Percentiles rank a stretch among this genome's conserved stretches.
phyloP scores from a whole-genome alignment of 78 protist species.

The Tieghemostelium lacteum region DNA sequence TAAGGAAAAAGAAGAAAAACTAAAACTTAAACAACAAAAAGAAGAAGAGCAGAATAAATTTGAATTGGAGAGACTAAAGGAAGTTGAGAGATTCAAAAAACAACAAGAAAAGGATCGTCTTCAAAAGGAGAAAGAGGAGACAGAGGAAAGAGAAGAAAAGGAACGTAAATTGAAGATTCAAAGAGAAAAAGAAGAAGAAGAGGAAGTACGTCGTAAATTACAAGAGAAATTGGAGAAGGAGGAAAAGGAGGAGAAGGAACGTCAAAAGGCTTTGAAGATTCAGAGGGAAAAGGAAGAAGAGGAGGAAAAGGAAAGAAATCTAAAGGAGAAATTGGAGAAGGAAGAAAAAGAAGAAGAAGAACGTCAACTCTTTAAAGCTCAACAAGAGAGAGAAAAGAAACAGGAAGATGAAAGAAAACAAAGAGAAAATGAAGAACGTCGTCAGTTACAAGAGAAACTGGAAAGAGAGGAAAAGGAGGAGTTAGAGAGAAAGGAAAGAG shows the following conservation, averaged over 20 bases:
- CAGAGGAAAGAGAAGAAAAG: too few relatives aligned
- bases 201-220: not conserved
- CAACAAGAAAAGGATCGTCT: constrained; percentile 14
- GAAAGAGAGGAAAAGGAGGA: constrained; percentile 9
- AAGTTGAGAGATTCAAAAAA: not conserved
- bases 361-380: constrained; percentile 20
- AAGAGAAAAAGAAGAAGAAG: not conserved
- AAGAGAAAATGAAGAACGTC: constrained; percentile 32
- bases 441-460: not conserved
- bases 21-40: not conserved
- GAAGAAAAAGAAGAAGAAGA: constrained; percentile 19
- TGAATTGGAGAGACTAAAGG: constrained; percentile 8
- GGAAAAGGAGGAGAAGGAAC: not conserved
- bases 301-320: constrained; percentile 8
- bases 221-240: too few relatives aligned
- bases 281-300: not conserved
- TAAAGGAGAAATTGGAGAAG: too few relatives aligned
- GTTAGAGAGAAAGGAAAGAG: constrained; percentile 15
- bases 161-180: not conserved
- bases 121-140: too few relatives aligned
- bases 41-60: constrained; percentile 4
- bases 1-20: constrained; percentile 7
- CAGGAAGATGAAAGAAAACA: not conserved
- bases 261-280: not conserved
- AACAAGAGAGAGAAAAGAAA: constrained; percentile 12